Evolutionary conservation across 2,329 filamentous ascomycete species (phyloP).

Genomic region (Colletotrichum sp.): DNA sequence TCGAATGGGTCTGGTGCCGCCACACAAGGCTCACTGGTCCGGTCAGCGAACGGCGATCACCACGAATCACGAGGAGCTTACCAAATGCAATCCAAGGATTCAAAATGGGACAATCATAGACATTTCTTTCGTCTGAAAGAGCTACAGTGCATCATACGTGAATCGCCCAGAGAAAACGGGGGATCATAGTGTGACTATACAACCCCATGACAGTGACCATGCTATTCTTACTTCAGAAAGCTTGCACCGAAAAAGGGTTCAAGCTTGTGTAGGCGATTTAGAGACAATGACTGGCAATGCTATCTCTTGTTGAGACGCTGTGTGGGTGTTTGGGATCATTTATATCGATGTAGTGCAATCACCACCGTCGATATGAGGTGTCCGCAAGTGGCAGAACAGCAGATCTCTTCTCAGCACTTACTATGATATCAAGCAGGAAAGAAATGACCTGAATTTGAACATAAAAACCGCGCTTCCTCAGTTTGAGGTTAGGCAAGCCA

Average conservation of each 20-base stretch:
- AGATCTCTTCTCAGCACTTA: neutral
- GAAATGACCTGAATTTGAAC: rapidly evolving
- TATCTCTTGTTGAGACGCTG: no score
- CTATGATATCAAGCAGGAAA: rapidly evolving
- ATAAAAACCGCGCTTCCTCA: neutral
- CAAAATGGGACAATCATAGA: neutral
- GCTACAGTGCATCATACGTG: neutral
- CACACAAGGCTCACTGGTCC: no score
- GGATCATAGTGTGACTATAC: neutral
- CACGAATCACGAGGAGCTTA: neutral
- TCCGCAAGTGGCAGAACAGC: neutral
- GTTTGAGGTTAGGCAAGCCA: no score
- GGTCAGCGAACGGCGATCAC: neutral
- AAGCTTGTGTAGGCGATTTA: rapidly evolving
- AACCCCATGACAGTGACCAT: rapidly evolving
- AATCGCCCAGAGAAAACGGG: rapidly evolving
- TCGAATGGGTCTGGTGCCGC: no score
- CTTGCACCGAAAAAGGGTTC: neutral
- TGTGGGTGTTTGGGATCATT: no score
- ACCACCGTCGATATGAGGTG: neutral
- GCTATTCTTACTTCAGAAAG: neutral
- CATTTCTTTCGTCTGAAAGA: neutral
- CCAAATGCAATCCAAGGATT: rapidly evolving
- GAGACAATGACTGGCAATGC: rapidly evolving
- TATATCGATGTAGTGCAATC: no score